Evolutionary conservation across 2,329 filamentous ascomycete genomes (phyloP).

Genomic region (Cladosporium sp.): DNA sequence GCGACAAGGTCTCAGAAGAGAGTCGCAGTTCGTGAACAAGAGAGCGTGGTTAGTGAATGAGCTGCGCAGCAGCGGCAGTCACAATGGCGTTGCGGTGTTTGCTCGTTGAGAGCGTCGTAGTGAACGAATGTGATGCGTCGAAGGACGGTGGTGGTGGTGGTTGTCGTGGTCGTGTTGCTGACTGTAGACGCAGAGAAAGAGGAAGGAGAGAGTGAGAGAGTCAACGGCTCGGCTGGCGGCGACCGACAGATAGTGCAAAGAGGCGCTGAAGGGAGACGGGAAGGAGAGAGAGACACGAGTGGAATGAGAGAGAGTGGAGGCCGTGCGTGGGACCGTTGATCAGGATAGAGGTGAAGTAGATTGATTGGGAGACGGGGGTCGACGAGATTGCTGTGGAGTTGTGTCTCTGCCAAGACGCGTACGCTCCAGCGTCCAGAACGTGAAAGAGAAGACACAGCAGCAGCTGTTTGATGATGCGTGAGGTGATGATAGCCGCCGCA

Average conservation of each 20-base stretch:
- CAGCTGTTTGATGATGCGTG: too few species aligned
- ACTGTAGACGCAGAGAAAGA: not conserved
- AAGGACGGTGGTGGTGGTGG: conserved; percentile 1
- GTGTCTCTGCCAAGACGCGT: not conserved
- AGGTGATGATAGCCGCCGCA: too few species aligned
- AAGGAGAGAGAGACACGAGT: not conserved
- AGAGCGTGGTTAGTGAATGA: conserved; percentile 5
- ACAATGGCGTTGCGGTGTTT: not conserved
- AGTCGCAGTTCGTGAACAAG: conserved; percentile 2
- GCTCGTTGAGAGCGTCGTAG: not conserved
- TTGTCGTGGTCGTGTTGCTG: not conserved
- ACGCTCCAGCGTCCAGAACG: not conserved
- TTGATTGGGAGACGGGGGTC: not conserved
- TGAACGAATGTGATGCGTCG: conserved; percentile 9
- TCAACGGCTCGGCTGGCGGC: not conserved
- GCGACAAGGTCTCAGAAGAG: conserved; percentile 6
- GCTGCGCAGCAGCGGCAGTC: conserved; percentile 11
- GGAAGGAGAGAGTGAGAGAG: not conserved
- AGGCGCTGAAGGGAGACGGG: not conserved
- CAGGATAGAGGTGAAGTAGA: not conserved
- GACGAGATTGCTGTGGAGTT: not conserved
- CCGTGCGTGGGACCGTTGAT: not conserved
- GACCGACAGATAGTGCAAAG: too few species aligned
- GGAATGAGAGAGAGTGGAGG: not conserved
- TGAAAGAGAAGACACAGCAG: too few species aligned